Conservation (phyloP, 2,329 filamentous ascomycete genomes). For the Fusarium heterosporum region DNA sequence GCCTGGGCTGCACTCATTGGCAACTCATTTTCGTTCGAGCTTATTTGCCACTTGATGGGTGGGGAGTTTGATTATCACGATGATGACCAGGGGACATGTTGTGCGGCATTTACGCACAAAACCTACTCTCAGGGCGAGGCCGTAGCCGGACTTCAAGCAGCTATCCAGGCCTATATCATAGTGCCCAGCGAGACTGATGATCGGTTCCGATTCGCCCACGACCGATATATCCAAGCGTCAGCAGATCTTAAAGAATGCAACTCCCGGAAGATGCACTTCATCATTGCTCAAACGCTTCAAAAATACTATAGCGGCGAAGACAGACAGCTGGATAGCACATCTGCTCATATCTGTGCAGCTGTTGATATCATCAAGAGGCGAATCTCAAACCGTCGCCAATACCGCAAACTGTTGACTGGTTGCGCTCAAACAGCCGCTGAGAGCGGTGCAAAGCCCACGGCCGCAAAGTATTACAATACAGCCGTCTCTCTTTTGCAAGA, state of each 20-base stretch:
- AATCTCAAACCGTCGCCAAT: slow-evolving; percentile 71
- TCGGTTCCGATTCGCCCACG: slow-evolving; percentile 87
- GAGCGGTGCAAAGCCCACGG: slow-evolving; percentile 84
- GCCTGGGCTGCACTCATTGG: slow-evolving; percentile 89
- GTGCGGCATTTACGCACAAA: slow-evolving; percentile 37
- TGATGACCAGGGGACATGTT: slow-evolving; percentile 55
- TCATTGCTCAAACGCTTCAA: slow-evolving; percentile 84
- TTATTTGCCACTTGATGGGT: slow-evolving; percentile 81
- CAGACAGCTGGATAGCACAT: slow-evolving; percentile 76
- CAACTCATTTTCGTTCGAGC: slow-evolving; percentile 82
- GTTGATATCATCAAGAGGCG: slow-evolving; percentile 78
- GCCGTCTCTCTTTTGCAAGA: slow-evolving; percentile 84
- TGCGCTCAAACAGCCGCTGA: slow-evolving; percentile 83
- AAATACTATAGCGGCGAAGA: slow-evolving; percentile 74
- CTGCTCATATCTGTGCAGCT: slow-evolving; percentile 83
- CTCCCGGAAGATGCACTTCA: slow-evolving; percentile 86
- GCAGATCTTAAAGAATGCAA: slow-evolving; percentile 76
- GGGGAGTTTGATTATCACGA: slow-evolving; percentile 75
- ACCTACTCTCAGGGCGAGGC: slow-evolving; percentile 73
- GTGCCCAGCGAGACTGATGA: slow-evolving; percentile 87
- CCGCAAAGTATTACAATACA: slow-evolving; percentile 82
- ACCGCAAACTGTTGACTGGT: slow-evolving; percentile 80
- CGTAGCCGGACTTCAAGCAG: slow-evolving; percentile 82
- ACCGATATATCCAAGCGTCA: slow-evolving; percentile 84
- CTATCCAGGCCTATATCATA: slow-evolving; percentile 83